Evolutionary conservation across 352 stramenopile genomes (phyloP).

Genomic region (Phytopythium kandeliae): DNA sequence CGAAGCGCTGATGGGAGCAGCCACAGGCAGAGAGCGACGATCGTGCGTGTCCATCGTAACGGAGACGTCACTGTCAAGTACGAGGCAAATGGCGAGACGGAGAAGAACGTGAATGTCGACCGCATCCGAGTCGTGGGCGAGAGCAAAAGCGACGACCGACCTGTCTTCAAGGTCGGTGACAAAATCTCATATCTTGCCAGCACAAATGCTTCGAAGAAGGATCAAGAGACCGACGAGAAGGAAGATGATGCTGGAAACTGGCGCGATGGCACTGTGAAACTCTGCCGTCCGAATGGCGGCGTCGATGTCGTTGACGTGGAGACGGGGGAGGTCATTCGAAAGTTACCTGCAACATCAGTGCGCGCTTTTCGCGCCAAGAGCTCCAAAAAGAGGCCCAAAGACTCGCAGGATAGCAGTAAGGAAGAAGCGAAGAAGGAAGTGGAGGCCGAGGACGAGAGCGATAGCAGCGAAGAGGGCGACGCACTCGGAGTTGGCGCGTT

Average conservation of each 20-base stretch:
- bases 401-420: conserved; percentile 6
- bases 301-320: conserved; percentile 30
- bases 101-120: conserved; percentile 29
- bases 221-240: conserved; percentile 1
- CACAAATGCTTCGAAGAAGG: conserved; percentile 10
- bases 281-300: conserved; percentile 19
- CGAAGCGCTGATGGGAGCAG: conserved; percentile 7
- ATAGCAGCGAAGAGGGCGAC: conserved; percentile 11
- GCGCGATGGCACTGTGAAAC: conserved; percentile 23
- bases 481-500: conserved; percentile 15
- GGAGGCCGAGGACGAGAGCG: conserved; percentile 10
- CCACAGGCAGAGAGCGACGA: conserved; percentile 9
- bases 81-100: conserved; percentile 17
- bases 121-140: conserved; percentile 7
- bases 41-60: conserved; percentile 33
- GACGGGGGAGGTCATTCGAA: conserved; percentile 22
- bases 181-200: conserved; percentile 7
- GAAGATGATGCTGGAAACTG: conserved; percentile 10
- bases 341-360: conserved; percentile 14
- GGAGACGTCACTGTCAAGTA: conserved; percentile 33
- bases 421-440: conserved; percentile 7
- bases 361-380: conserved; percentile 10
- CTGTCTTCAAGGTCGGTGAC: conserved; percentile 8
- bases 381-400: conserved; percentile 6
- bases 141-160: background rate